A percentile compares a stretch with the other conserved stretches of the same genome.
Evolutionary conservation across 345 rosid species (phyloP).

Genomic region (Ricinus communis): DNA sequence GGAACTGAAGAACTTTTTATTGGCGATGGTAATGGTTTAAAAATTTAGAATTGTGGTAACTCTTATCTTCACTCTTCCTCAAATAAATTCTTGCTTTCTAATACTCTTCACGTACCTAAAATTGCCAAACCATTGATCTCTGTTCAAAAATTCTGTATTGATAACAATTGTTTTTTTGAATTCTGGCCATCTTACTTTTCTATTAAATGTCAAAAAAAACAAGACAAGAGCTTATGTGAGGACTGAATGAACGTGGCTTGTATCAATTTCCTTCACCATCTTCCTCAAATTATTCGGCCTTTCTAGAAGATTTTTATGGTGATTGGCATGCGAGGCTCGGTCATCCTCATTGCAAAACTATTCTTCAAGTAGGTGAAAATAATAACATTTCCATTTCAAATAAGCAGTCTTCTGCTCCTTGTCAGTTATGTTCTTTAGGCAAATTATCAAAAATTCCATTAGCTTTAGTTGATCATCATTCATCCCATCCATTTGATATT

Average conservation of each 20-base stretch:
- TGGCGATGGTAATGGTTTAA: too few species aligned
- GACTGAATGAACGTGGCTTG: background rate
- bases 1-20: too few species aligned
- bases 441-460: background rate
- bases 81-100: background rate
- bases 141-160: background rate
- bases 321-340: background rate
- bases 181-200: background rate
- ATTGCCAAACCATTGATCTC: background rate
- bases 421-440: background rate
- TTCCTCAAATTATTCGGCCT: background rate
- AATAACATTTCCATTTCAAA: background rate
- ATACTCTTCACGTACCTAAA: background rate
- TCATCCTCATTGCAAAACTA: background rate
- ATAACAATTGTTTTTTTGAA: too few species aligned
- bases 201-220: background rate
- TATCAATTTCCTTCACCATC: background rate
- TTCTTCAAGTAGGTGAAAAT: background rate
- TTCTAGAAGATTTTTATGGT: background rate
- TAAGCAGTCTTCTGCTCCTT: background rate
- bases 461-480: background rate
- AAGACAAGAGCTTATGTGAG: background rate
- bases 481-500: background rate
- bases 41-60: too few species aligned
- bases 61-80: too few species aligned